Base-by-base conservation (phyloP, 2,329 filamentous ascomycete species). In the Colletotrichum trifolii region DNA sequence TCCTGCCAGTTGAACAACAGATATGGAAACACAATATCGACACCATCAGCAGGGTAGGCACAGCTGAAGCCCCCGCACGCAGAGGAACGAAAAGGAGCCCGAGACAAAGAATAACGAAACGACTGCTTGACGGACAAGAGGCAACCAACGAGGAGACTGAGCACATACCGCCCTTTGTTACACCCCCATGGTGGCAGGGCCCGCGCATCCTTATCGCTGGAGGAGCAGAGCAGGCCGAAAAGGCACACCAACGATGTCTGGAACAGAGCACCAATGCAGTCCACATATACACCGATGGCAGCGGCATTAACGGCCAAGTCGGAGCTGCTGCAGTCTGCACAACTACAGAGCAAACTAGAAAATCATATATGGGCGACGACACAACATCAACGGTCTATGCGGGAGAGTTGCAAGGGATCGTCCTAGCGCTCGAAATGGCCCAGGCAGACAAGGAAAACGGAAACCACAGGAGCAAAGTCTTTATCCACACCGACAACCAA, bases 401-500 rank as follows among this genome's bases (percentile, higher is more conserved):
- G 2, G 9, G 45, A 17, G 40, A 13, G 33, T 25, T n/a, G n/a
- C n/a, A n/a, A n/a, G n/a, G n/a, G n/a, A n/a, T n/a, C n/a, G n/a
- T n/a, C n/a, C n/a, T 60, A 4, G 48, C 57, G 15, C 34, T 60
- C n/a, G 33, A 53, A 25, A 45, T n/a, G n/a, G n/a, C 17, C 3
- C 12, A 52, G 35, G 40, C n/a, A 38, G 39, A 60, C 8, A 60
- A 54, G 49, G 2, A 40, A 53, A 60, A 35, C 9, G 43, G 57
- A 39, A 47, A 42, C 48, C 4, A 42, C 9, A 34, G 42, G 10
- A 54, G 49, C 12, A 60, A 54, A 38, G 34, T 48, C 12, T 52
- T 60, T 1, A 54, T 60, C 49, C 25, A 47, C 13, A 54, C 57
- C n/a, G 36, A 54, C 13, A 60, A 60, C 12, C 17, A 54, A 42